These are phyloP conservation scores for Arachnomyces sp. DNA, from an alignment of 2,329 filamentous ascomycete species.

Conservation along the genomic window DNA sequence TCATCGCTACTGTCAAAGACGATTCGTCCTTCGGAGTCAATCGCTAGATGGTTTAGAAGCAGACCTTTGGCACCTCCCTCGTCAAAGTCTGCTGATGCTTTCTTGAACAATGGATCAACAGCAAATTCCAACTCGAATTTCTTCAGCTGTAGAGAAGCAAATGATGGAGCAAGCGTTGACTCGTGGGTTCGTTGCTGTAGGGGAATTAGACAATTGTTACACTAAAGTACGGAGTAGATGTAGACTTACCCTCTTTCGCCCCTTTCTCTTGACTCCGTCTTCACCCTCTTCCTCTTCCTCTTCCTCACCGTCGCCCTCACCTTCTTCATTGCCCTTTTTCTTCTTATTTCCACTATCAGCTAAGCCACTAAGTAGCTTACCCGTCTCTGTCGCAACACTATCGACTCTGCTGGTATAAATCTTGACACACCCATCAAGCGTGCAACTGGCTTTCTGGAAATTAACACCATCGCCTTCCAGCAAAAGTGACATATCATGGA, in stretches of 20 bases:
- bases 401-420: slow-evolving; percentile 98
- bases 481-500: slow-evolving; percentile 95
- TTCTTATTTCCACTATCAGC: slow-evolving; percentile 70
- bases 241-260: slow-evolving; percentile 60
- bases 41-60: slow-evolving; percentile 91
- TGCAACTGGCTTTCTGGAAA: slow-evolving; percentile 97
- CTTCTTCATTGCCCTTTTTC: slow-evolving; percentile 54
- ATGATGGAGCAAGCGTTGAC: slow-evolving; percentile 83
- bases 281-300: slow-evolving; percentile 49
- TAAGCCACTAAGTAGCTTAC: slow-evolving; percentile 85
- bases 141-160: slow-evolving; percentile 82
- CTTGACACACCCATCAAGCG: slow-evolving; percentile 94
- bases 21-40: slow-evolving; percentile 83
- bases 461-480: slow-evolving; percentile 97
- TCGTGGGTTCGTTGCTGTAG: slow-evolving; percentile 72
- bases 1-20: slow-evolving; percentile 99
- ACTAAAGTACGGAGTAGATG: slow-evolving; percentile 8
- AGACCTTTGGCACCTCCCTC: slow-evolving; percentile 95
- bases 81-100: slow-evolving; percentile 95
- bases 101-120: slow-evolving; percentile 98
- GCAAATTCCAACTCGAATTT: slow-evolving; percentile 97
- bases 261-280: slow-evolving; percentile 43
- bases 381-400: slow-evolving; percentile 94
- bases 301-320: slow-evolving; percentile 55
- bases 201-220: slow-evolving; percentile 15